These are phyloP conservation scores for Lactarius deliciosus DNA, from an alignment of 768 basidiomycete genomes.

Conservation along the genomic window DNA sequence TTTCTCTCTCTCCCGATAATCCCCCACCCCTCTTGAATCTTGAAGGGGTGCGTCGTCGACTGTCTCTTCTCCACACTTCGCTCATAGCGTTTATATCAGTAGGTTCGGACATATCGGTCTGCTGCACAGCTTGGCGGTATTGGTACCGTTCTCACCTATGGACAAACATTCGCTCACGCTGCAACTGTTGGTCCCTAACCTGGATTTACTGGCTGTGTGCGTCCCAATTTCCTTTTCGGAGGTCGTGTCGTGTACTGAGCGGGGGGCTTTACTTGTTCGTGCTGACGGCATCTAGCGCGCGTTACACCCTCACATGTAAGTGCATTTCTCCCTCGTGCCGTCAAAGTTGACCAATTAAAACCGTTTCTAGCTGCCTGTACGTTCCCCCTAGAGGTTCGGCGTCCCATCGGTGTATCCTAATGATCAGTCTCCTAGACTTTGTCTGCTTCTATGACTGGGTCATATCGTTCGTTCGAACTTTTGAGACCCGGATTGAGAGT, in stretches of 20 bases:
- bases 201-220: not conserved
- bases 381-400: not conserved
- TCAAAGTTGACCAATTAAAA: not conserved
- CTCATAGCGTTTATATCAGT: not conserved
- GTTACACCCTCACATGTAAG: conserved; percentile 22
- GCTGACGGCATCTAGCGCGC: conserved; percentile 13
- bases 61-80: not conserved
- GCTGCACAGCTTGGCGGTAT: not conserved
- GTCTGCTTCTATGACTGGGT: conserved; percentile 31
- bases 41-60: not conserved
- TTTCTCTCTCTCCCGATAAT: not conserved
- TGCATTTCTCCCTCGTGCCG: not conserved
- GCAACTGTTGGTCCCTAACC: not conserved
- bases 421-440: conserved; percentile 11
- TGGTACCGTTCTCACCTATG: not conserved
- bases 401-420: not conserved
- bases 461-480: conserved; percentile 22
- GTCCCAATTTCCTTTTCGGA: not conserved
- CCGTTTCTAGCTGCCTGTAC: conserved; percentile 13
- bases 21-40: not conserved
- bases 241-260: not conserved
- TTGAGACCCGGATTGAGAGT: not conserved
- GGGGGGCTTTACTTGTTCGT: not conserved
- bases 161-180: not conserved
- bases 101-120: not conserved